A percentile compares a stretch with the other conserved stretches of the same genome.
Evolutionary conservation across 2,329 filamentous ascomycete species (phyloP).

Genomic region (Biscogniauxia sp.): DNA sequence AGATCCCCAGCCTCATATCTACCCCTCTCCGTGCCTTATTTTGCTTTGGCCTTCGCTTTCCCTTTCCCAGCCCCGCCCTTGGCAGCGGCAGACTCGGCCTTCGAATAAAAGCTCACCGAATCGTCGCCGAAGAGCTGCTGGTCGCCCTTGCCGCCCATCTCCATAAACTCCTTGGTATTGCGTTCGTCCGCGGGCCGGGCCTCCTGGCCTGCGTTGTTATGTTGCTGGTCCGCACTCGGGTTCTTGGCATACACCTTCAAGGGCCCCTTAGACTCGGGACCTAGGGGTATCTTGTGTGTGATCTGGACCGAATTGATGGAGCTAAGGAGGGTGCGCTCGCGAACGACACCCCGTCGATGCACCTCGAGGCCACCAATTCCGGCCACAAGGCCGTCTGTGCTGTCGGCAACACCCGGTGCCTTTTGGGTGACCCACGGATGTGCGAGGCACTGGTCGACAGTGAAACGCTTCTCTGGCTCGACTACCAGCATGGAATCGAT

Average conservation of each 20-base stretch:
- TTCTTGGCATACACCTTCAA: constrained; percentile 79
- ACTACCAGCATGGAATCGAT: constrained; percentile 95
- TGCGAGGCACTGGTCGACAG: constrained; percentile 83
- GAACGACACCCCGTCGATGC: constrained; percentile 71
- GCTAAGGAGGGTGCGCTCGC: constrained; percentile 83
- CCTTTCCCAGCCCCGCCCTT: constrained; percentile 17
- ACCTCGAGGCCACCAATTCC: constrained; percentile 81
- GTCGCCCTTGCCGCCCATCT: constrained; percentile 83
- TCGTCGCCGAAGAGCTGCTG: constrained; percentile 72
- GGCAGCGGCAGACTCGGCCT: constrained; percentile 35
- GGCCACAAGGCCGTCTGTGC: constrained; percentile 88
- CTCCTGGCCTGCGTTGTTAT: constrained; percentile 49
- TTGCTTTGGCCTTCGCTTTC: constrained; percentile 24
- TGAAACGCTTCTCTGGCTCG: constrained; percentile 77
- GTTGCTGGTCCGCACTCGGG: constrained; percentile 42
- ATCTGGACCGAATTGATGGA: constrained; percentile 72
- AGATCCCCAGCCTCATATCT: constrained; percentile 14
- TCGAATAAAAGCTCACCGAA: constrained; percentile 47
- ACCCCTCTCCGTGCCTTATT: constrained; percentile 22
- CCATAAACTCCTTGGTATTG: constrained; percentile 73
- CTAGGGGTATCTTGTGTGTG: constrained; percentile 50
- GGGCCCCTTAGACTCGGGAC: constrained; percentile 56
- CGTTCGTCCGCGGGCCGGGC: constrained; percentile 64
- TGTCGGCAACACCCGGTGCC: constrained; percentile 67
- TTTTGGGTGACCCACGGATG: constrained; percentile 83